Evolutionary conservation across 2,329 filamentous ascomycete genomes (phyloP), one percentile per base, ranked within the genome.

Genomic region (Colletotrichum abscissum): DNA sequence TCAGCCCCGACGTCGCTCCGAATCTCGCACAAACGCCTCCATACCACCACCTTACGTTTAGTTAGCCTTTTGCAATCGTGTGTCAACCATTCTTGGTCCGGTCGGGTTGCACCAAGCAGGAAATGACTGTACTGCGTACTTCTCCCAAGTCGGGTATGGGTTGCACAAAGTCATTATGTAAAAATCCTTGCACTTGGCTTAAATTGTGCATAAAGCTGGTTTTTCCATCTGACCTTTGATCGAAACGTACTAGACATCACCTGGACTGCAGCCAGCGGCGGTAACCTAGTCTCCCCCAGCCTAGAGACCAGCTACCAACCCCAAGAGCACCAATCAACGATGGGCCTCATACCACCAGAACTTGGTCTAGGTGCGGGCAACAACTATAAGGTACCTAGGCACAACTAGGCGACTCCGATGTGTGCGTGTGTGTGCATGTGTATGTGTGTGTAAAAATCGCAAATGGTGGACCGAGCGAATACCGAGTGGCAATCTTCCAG

Each of bases 1-100:
- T 59, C 65, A 72, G 69, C 58, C 67, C 70, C 67, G 70, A 66
- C 60, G 60, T 73, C 70, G 70, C 70, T 70, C 67, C 70, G 55
- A 73, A 73, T 69, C 67, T 73, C 70, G 70, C 70, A 46, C 63
- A 65, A 73, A 73, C 35, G 60, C 67, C 28, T 69, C 38, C 24
- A 64, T 60, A 38, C 58, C 65, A 63, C 14, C 14, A 26, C 14
- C 16, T 16, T 5, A 16, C 14, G 14, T 42, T 42, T 19, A 42
- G 49, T 72, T 63, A 72, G 69, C 65, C 58, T 69, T 69, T 72
- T 63, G 68, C 63, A 66, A 26, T 42, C 33, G 46, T 56, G 63
- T 67, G 38, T 62, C 63, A 71, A 52, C 46, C 49, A n/a, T 16
- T 33, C 38, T 49, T 49, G 28, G 33, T 62, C 58, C 54, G 55